Evolutionary conservation across 352 stramenopile species (phyloP).

Genomic region (Globisporangium radiosum): DNA sequence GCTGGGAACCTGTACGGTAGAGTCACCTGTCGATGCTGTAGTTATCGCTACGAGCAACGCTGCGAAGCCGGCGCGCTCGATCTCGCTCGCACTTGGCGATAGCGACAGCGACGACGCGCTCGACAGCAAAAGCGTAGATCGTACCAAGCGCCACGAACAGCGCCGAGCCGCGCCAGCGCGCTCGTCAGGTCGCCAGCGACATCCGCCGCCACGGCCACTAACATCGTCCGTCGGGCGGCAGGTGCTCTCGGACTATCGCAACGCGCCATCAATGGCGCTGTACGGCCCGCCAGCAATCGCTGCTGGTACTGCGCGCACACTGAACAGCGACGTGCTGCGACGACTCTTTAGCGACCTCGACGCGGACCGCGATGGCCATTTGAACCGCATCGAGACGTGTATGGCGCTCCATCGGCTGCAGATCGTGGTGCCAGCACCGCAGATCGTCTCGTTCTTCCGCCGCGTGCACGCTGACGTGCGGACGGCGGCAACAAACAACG

Average conservation of each 20-base stretch:
- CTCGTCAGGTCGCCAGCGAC: neutral
- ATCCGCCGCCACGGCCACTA: neutral
- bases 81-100: neutral
- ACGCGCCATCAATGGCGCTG: slow-evolving; percentile 47
- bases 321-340: slow-evolving; percentile 54
- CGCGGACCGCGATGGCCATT: slow-evolving; percentile 47
- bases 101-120: neutral
- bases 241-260: slow-evolving; percentile 66
- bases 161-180: neutral
- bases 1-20: too few species aligned
- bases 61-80: neutral
- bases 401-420: slow-evolving; percentile 70
- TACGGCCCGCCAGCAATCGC: slow-evolving; percentile 33
- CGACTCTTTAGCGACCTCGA: slow-evolving; percentile 80
- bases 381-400: slow-evolving; percentile 69
- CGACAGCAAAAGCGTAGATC: neutral
- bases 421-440: slow-evolving; percentile 43
- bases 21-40: too few species aligned
- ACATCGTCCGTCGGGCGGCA: slow-evolving; percentile 53
- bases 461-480: slow-evolving; percentile 22
- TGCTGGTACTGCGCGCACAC: slow-evolving; percentile 3
- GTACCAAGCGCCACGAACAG: neutral
- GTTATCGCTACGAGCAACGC: neutral
- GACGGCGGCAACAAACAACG: neutral
- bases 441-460: slow-evolving; percentile 67